Evolutionary conservation across 306 rosid genomes (phyloP), one percentile per base, ranked within the genome.

Genomic region (Pachyrhizus erosus): DNA sequence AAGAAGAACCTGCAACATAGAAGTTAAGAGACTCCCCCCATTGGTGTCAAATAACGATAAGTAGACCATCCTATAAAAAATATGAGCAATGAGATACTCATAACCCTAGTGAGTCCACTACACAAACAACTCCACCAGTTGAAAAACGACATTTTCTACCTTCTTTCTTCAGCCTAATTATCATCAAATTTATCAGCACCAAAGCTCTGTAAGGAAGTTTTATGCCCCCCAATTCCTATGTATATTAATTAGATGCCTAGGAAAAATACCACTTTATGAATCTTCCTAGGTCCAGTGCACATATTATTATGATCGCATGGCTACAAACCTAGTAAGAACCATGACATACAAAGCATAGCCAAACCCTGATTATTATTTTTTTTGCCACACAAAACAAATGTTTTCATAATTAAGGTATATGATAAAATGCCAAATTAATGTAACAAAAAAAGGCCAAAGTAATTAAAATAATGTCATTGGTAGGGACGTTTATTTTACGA

Each of bases 91-190:
- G 98, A 93, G 2, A 88, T 17, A 20, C 86, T 90, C 98, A 95
- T 95, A 42, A 91, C 91, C 37, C 67, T 48, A 0, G 91, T 87
- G 81, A 95, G 89, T 6, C 98, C 98, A 29, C 87, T 79, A 20
- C 98, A 95, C 9, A 95, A 94, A 9, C 89, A 97, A 85, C 86
- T 95, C 98, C 98, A 95, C 98, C 98, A 95, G 10, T 95, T 94
- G 90, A 94, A 94, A 79, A 77, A 94, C 0, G 98, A 91, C 98
- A 94, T 89, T 87, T 93, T 95, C 54, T 90, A 91, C 31, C 77
- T 91, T 42, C 97, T 87, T 70, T 95, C 99, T 39, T 81, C 51
- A 0, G 29, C 29, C 75, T 95, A 84, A 1, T 91, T 85, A 23
- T 91, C 99, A 18, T 95, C 98, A 51, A 95, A 95, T 52, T 95